Conservation (phyloP, 768 basidiomycete genomes). For the Hygrocybe punicea region DNA sequence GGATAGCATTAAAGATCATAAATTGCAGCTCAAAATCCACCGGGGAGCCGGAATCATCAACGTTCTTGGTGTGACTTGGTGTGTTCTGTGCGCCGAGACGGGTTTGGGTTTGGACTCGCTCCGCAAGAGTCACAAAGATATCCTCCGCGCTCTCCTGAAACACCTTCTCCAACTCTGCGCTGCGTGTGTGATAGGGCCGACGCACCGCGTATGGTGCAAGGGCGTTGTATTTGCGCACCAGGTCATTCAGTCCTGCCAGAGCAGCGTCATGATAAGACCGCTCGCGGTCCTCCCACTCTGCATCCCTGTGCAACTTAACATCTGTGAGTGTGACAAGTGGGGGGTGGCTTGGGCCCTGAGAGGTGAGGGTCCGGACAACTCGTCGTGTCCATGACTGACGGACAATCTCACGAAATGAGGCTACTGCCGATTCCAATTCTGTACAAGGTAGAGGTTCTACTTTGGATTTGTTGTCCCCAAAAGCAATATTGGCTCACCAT, state of each 20-base stretch:
- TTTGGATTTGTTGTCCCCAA: background rate
- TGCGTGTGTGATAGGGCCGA: slow-evolving; percentile 53
- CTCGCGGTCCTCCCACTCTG: slow-evolving; percentile 69
- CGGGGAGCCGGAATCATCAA: background rate
- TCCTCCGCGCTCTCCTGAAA: slow-evolving; percentile 52
- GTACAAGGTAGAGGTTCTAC: background rate
- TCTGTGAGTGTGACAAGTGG: slow-evolving; percentile 20
- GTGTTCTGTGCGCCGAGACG: background rate
- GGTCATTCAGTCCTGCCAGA: slow-evolving; percentile 66
- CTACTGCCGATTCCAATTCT: slow-evolving; percentile 67
- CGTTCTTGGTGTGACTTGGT: background rate
- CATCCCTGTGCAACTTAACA: slow-evolving; percentile 51
- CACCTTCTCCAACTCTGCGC: slow-evolving; percentile 53
- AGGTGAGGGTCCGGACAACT: slow-evolving; percentile 58
- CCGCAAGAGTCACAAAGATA: slow-evolving; percentile 43
- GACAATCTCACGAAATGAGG: slow-evolving; percentile 61
- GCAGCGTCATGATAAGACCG: slow-evolving; percentile 64
- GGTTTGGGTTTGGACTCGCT: slow-evolving; percentile 17
- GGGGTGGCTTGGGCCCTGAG: background rate
- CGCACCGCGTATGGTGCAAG: slow-evolving; percentile 78
- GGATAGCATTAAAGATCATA: slow-evolving; percentile 25
- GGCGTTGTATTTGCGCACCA: slow-evolving; percentile 77
- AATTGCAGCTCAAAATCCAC: background rate
- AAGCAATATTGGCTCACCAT: slow-evolving; percentile 42
- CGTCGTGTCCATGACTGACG: slow-evolving; percentile 73